A percentile compares a stretch with the other conserved stretches of the same genome.
Evolutionary conservation across 169 alveolate species (phyloP).

Genomic region (Eimeria necatrix): DNA sequence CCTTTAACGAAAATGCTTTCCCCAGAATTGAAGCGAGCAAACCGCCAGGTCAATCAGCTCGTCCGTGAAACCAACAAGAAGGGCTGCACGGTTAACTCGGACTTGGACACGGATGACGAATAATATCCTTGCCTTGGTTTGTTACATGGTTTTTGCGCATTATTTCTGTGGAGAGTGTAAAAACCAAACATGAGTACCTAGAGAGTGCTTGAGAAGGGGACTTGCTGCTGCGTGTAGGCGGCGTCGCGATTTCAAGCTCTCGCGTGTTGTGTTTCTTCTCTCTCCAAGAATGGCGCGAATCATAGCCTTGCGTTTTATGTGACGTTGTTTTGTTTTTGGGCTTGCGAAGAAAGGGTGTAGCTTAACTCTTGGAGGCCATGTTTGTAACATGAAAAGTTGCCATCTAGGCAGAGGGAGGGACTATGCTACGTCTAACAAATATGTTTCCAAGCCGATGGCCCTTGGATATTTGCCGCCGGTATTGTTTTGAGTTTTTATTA

Average conservation of each 20-base stretch:
- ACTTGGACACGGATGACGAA: constrained; percentile 30
- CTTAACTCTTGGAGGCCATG: background rate
- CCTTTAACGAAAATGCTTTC: constrained; percentile 66
- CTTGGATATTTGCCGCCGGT: background rate
- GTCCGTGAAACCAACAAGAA: constrained; percentile 63
- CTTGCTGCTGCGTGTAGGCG: background rate
- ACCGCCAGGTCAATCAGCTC: constrained; percentile 61
- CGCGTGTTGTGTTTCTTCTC: background rate
- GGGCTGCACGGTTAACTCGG: constrained; percentile 19
- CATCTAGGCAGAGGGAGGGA: constrained; percentile 2
- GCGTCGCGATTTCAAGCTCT: background rate
- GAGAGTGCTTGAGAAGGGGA: too few species aligned
- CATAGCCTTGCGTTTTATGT: background rate
- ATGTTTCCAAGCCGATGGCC: background rate
- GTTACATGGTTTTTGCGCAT: background rate
- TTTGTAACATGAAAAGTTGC: background rate
- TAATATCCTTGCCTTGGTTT: background rate
- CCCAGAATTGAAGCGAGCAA: constrained; percentile 58
- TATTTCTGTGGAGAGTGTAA: background rate
- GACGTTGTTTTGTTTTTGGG: background rate
- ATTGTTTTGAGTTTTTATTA: background rate
- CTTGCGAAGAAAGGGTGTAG: background rate
- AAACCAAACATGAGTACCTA: background rate
- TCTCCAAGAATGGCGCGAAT: background rate
- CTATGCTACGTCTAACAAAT: background rate